phyloP scores from a whole-genome alignment of 2,329 filamentous ascomycete species.

The Colletotrichum coccodes region DNA sequence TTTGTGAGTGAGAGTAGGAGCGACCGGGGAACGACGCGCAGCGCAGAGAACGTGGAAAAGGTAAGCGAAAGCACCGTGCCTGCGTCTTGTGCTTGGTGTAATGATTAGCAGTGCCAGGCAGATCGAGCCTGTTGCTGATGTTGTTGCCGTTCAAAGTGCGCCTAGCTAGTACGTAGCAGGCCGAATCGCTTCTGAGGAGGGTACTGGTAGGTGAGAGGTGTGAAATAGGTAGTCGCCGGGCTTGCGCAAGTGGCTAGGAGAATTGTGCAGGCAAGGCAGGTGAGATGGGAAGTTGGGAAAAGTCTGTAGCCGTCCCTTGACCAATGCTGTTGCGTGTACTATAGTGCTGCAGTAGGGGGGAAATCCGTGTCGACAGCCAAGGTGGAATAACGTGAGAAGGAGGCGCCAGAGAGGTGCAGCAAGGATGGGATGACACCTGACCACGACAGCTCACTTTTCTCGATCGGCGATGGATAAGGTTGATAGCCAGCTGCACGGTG shows the following conservation, averaged over 20 bases:
- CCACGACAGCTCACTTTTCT: not conserved
- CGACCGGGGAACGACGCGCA: not conserved
- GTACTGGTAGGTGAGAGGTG: not conserved
- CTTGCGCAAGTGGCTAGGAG: not conserved
- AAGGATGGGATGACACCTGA: not conserved
- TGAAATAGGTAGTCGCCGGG: not conserved
- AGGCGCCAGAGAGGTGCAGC: not conserved
- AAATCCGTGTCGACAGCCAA: not conserved
- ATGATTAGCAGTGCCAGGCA: not conserved
- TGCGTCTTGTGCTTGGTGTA: slow-evolving; percentile 2
- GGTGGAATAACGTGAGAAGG: not conserved
- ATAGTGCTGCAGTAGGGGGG: not conserved
- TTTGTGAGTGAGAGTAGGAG: not conserved
- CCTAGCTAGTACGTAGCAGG: not conserved
- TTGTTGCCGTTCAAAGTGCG: not conserved
- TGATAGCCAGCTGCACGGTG: slow-evolving; percentile 6
- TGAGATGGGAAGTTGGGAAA: not conserved
- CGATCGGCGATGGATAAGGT: slow-evolving; percentile 7
- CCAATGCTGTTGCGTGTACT: not conserved
- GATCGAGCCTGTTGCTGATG: not conserved
- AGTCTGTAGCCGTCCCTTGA: not conserved
- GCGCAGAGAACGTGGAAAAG: not conserved
- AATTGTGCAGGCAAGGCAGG: not conserved
- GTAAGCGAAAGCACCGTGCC: slow-evolving; percentile 7
- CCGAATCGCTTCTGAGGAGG: not conserved